These are phyloP conservation scores for Coemansia sp. DNA, from an alignment of 192 early-diverging fungal species.

Conservation along the genomic window DNA sequence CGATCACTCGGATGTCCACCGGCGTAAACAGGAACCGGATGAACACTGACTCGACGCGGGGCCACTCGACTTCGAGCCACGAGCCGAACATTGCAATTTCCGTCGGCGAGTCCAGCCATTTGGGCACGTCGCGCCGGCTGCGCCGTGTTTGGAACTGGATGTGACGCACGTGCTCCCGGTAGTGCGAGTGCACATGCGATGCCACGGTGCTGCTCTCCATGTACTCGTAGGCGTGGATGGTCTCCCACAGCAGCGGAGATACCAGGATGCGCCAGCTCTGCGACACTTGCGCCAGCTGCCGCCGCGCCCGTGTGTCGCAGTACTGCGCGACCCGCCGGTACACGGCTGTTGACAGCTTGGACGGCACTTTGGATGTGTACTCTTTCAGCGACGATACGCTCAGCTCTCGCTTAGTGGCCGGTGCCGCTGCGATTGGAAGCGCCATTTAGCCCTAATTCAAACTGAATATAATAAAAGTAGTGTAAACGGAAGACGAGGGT, in stretches of 20 bases:
- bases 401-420: slow-evolving; percentile 24
- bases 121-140: slow-evolving; percentile 40
- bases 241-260: slow-evolving; percentile 49
- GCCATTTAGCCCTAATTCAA: slow-evolving; percentile 9
- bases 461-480: background rate
- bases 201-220: slow-evolving; percentile 26
- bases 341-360: slow-evolving; percentile 41
- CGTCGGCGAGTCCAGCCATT: slow-evolving; percentile 52
- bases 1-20: slow-evolving; percentile 49
- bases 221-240: slow-evolving; percentile 43
- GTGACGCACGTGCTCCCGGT: slow-evolving; percentile 45
- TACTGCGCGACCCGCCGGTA: slow-evolving; percentile 53
- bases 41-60: slow-evolving; percentile 37
- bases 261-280: slow-evolving; percentile 54
- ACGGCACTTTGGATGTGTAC: slow-evolving; percentile 19
- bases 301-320: slow-evolving; percentile 41
- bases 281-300: slow-evolving; percentile 47
- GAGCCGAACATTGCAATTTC: slow-evolving; percentile 53
- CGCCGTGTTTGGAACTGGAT: slow-evolving; percentile 43
- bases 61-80: slow-evolving; percentile 53
- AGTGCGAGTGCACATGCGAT: slow-evolving; percentile 35
- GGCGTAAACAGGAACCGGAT: slow-evolving; percentile 51
- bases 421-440: slow-evolving; percentile 19
- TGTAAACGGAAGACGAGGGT: background rate
- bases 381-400: slow-evolving; percentile 41